Percentiles rank a stretch among this genome's conserved stretches.
phyloP scores from a whole-genome alignment of 2,329 filamentous ascomycete species.

The Iodosphaeria phyllophila region DNA sequence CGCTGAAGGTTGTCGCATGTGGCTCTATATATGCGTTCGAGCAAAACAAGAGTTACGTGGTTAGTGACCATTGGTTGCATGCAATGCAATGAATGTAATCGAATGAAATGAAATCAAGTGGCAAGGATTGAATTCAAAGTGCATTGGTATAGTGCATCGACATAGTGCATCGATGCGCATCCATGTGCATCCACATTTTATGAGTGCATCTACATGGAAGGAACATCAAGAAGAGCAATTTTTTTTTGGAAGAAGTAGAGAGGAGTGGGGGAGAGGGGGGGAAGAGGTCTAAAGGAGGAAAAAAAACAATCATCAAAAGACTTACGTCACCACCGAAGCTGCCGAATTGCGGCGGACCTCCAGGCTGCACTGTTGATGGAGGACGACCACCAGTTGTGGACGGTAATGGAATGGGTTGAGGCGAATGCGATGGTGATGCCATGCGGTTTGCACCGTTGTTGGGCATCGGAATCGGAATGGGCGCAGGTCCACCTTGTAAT shows the following conservation, averaged over 20 bases:
- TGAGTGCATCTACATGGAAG: no score
- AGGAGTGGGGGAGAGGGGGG: not conserved
- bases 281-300: not conserved
- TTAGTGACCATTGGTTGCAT: no score
- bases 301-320: conserved; percentile 14
- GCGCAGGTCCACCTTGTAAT: conserved; percentile 32
- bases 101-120: no score
- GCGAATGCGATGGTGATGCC: conserved; percentile 71
- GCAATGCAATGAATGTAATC: no score
- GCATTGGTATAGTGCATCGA: no score
- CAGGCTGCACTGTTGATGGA: conserved; percentile 53
- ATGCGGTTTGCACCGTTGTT: conserved; percentile 43
- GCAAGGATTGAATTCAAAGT: no score
- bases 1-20: conserved; percentile 45
- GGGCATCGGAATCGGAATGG: conserved; percentile 44
- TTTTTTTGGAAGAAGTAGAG: no score
- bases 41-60: no score
- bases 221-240: conserved; percentile 1
- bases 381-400: conserved; percentile 71
- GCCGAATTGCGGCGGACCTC: conserved; percentile 58
- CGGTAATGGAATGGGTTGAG: conserved; percentile 83
- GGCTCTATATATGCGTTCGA: no score
- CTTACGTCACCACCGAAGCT: conserved; percentile 66
- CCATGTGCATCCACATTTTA: no score
- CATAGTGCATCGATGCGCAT: no score